Conservation (phyloP, 352 stramenopile genomes). For the Phytophthora uliginosa region DNA sequence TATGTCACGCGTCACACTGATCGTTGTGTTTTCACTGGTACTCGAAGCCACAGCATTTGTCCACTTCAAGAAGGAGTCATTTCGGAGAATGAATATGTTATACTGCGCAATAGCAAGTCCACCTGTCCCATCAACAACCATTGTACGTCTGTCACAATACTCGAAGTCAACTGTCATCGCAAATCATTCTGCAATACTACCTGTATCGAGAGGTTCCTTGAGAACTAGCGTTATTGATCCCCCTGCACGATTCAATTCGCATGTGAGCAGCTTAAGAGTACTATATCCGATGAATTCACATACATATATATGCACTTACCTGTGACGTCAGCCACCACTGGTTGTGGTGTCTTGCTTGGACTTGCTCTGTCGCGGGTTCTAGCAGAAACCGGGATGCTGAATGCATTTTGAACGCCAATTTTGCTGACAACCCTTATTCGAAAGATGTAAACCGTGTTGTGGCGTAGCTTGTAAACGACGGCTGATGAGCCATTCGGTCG, state of each 20-base stretch:
- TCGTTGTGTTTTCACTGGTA: slow-evolving; percentile 16
- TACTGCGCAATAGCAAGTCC: slow-evolving; percentile 45
- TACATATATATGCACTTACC: slow-evolving; percentile 32
- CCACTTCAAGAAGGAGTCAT: slow-evolving; percentile 35
- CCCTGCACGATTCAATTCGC: slow-evolving; percentile 22
- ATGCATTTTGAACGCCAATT: slow-evolving; percentile 30
- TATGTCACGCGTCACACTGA: slow-evolving; percentile 29
- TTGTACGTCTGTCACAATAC: background rate
- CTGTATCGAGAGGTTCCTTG: slow-evolving; percentile 50
- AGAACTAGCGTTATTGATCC: slow-evolving; percentile 45
- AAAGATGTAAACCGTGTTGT: slow-evolving; percentile 64
- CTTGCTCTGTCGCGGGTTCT: slow-evolving; percentile 37
- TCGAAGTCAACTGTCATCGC: background rate
- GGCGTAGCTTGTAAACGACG: slow-evolving; percentile 55
- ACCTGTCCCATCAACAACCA: slow-evolving; percentile 21
- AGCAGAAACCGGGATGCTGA: slow-evolving; percentile 33
- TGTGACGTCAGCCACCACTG: slow-evolving; percentile 41
- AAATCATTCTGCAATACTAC: slow-evolving; percentile 16
- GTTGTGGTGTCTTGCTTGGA: slow-evolving; percentile 50
- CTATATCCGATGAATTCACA: background rate
- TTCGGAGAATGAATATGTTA: slow-evolving; percentile 35
- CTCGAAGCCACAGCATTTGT: slow-evolving; percentile 31
- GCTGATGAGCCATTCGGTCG: slow-evolving; percentile 20
- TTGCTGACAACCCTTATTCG: slow-evolving; percentile 36
- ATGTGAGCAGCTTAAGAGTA: background rate